phyloP scores from a whole-genome alignment of 2,329 filamentous ascomycete species.

The Xylaria sp. region DNA sequence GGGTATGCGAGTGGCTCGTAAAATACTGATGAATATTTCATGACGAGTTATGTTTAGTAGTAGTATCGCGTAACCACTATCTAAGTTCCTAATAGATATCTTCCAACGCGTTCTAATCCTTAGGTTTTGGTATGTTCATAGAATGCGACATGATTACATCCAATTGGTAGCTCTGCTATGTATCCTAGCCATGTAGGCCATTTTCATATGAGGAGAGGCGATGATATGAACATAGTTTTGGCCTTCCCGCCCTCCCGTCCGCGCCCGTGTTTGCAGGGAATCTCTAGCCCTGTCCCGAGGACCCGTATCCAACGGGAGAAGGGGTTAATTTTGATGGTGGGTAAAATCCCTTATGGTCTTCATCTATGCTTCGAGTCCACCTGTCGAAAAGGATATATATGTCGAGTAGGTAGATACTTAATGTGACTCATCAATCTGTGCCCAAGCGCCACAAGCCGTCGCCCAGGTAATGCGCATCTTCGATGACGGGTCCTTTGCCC shows the following conservation, averaged over 20 bases:
- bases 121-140: neutral
- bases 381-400: neutral
- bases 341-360: neutral
- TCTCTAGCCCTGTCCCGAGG: neutral
- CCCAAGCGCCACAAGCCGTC: constrained; percentile 90
- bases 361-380: neutral
- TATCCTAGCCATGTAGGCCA: constrained; percentile 11
- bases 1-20: too few species aligned
- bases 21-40: too few species aligned
- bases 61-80: too few species aligned
- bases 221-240: constrained; percentile 7
- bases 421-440: constrained; percentile 26
- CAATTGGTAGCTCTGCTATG: constrained; percentile 6
- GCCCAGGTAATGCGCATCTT: constrained; percentile 92
- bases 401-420: constrained; percentile 13
- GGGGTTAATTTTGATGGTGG: neutral
- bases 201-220: constrained; percentile 34
- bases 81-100: neutral
- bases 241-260: constrained; percentile 1
- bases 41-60: too few species aligned
- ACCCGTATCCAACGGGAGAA: neutral
- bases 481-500: constrained; percentile 93
- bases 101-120: neutral
- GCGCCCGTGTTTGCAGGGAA: neutral
- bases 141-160: neutral